Evolutionary conservation across 306 rosid species (phyloP).

Genomic region (Cucurbita pepo): DNA sequence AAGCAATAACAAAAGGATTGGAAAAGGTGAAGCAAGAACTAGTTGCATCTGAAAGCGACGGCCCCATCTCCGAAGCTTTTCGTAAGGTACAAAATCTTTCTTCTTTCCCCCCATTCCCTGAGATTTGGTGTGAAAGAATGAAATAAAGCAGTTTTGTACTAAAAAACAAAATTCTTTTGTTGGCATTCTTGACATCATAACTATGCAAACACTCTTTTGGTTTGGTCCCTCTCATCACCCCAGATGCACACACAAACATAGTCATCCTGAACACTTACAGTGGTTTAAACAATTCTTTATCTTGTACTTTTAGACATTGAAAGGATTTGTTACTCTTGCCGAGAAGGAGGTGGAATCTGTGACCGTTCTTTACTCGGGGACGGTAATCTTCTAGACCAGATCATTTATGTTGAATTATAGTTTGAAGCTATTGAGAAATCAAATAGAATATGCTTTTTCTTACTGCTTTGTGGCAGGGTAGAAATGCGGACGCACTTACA

Average conservation of each 20-base stretch:
- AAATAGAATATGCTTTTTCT: constrained; percentile 8
- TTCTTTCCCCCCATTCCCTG: background rate
- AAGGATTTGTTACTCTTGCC: constrained; percentile 50
- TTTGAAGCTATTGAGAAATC: constrained; percentile 3
- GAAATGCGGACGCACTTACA: constrained; percentile 90
- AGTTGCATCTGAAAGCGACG: constrained; percentile 75
- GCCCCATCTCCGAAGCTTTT: constrained; percentile 72
- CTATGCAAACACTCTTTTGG: background rate
- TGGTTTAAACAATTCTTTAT: background rate
- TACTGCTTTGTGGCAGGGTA: constrained; percentile 48
- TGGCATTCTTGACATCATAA: no score
- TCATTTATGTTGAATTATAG: constrained; percentile 5
- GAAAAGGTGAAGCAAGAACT: constrained; percentile 87
- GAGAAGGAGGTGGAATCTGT: constrained; percentile 75
- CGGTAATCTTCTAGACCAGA: constrained; percentile 40
- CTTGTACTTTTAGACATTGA: constrained; percentile 42
- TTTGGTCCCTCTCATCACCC: background rate
- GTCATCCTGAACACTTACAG: background rate
- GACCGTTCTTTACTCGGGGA: constrained; percentile 55
- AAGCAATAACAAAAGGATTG: constrained; percentile 77
- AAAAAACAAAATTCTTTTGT: background rate
- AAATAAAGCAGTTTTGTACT: background rate
- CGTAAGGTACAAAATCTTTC: constrained; percentile 38
- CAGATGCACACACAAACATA: background rate
- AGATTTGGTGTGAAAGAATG: background rate